These are phyloP conservation scores for Lentinus brumalis DNA, from an alignment of 768 basidiomycete species.

Conservation along the genomic window DNA sequence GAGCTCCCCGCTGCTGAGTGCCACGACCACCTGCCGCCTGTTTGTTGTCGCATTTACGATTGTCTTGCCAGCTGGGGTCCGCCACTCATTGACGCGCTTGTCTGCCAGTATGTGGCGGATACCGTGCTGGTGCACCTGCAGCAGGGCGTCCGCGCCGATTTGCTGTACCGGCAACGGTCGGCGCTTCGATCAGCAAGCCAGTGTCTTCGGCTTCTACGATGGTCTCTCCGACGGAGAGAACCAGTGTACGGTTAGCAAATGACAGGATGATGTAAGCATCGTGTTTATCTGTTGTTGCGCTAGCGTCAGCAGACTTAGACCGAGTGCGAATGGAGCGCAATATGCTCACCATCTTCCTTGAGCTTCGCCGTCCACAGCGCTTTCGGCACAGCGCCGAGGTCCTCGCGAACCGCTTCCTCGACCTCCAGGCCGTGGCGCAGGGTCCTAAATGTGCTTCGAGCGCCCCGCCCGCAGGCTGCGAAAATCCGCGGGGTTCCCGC, in stretches of 20 bases:
- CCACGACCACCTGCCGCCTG: conserved; percentile 95
- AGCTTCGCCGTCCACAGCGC: conserved; percentile 98
- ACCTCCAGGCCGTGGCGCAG: conserved; percentile 94
- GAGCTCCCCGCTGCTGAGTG: conserved; percentile 91
- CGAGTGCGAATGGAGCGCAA: not conserved
- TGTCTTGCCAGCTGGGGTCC: conserved; percentile 82
- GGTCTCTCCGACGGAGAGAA: conserved; percentile 95
- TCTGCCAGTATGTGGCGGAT: conserved; percentile 94
- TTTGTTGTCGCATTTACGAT: conserved; percentile 96
- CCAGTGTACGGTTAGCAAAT: conserved; percentile 96
- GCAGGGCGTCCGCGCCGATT: conserved; percentile 89
- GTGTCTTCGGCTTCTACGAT: conserved; percentile 99
- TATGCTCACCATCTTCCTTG: conserved; percentile 76
- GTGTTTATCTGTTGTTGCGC: conserved; percentile 63
- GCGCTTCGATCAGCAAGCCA: conserved; percentile 96
- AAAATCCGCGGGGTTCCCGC: conserved; percentile 98
- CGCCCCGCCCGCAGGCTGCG: conserved; percentile 87
- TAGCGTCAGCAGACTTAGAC: not conserved
- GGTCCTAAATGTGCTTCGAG: conserved; percentile 85
- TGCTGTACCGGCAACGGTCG: conserved; percentile 98
- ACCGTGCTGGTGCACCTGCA: conserved; percentile 96
- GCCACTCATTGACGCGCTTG: conserved; percentile 94
- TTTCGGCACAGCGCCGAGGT: conserved; percentile 95
- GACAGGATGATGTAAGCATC: conserved; percentile 98
- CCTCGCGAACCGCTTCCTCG: conserved; percentile 92